phyloP scores from a whole-genome alignment of 202 grass and related monocot genomes.

The Elaeis oleifera region DNA sequence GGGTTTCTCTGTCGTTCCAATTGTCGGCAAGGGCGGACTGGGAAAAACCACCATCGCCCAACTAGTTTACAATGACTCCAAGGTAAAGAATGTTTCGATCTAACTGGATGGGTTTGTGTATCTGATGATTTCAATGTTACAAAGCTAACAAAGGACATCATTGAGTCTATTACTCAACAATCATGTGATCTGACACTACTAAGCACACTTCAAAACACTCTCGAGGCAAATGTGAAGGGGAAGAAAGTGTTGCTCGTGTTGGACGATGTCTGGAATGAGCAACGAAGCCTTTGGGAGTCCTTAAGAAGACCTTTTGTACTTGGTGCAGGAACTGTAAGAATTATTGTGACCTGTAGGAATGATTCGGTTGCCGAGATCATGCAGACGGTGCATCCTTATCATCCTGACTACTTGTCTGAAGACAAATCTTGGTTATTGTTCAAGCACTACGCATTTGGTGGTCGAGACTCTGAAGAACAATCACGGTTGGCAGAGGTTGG shows the following conservation, averaged over 20 bases:
- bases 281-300: conserved; percentile 15
- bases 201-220: conserved; percentile 11
- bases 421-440: conserved; percentile 38
- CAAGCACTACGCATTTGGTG: conserved; percentile 34
- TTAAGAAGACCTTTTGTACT: conserved; percentile 26
- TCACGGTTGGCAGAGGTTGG: conserved; percentile 13
- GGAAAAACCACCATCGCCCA: conserved; percentile 39
- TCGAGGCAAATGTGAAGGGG: conserved; percentile 18
- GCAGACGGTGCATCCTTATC: conserved; percentile 15
- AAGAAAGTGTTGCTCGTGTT: conserved; percentile 37
- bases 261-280: conserved; percentile 43
- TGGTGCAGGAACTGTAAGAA: conserved; percentile 8
- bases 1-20: conserved; percentile 1
- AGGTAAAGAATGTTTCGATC: conserved; percentile 23
- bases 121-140: conserved; percentile 23
- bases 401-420: conserved; percentile 21
- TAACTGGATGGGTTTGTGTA: conserved; percentile 32
- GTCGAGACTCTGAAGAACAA: not conserved
- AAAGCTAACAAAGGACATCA: conserved; percentile 18
- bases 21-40: conserved; percentile 32
- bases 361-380: conserved; percentile 30
- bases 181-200: conserved; percentile 4
- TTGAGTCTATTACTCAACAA: not conserved
- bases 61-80: conserved; percentile 32
- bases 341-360: conserved; percentile 41